Conservation (phyloP, 202 grass and related monocot genomes). For the Schoenoplectus tabernaemontani region DNA sequence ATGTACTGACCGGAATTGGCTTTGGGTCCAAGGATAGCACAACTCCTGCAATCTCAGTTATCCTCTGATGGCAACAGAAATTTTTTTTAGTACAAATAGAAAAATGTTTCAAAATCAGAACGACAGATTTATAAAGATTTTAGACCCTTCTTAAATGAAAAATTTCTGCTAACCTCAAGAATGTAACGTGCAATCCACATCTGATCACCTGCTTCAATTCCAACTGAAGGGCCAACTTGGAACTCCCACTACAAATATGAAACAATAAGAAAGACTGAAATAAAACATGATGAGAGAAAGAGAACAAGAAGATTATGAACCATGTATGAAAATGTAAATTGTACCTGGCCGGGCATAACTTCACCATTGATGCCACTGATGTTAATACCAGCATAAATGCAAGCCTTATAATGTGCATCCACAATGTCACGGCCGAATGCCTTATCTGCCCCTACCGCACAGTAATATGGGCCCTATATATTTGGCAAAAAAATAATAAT, state of each 20-base stretch:
- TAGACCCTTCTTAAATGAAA: neutral
- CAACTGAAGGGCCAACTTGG: constrained; percentile 72
- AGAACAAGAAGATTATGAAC: neutral
- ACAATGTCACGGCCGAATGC: constrained; percentile 80
- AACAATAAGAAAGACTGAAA: neutral
- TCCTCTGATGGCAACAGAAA: constrained; percentile 44
- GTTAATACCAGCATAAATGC: constrained; percentile 76
- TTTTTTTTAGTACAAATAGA: constrained; percentile 8
- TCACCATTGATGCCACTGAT: constrained; percentile 88
- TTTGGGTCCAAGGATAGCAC: constrained; percentile 78
- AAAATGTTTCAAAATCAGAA: neutral
- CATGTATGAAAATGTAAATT: neutral
- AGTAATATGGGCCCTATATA: constrained; percentile 95
- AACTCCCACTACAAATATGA: constrained; percentile 64
- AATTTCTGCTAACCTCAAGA: constrained; percentile 42
- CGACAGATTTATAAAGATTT: neutral
- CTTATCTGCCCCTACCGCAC: constrained; percentile 59
- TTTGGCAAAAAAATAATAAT: no score
- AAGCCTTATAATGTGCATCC: constrained; percentile 85
- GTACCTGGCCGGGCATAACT: constrained; percentile 89
- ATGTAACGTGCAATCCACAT: constrained; percentile 83
- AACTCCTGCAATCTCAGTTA: constrained; percentile 68
- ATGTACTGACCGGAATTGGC: constrained; percentile 47
- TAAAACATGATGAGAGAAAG: neutral
- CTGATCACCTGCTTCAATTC: constrained; percentile 57